These are phyloP conservation scores for Fomitopsis schrenkii DNA, from an alignment of 1,284 basidiomycete genomes.

Conservation along the genomic window DNA sequence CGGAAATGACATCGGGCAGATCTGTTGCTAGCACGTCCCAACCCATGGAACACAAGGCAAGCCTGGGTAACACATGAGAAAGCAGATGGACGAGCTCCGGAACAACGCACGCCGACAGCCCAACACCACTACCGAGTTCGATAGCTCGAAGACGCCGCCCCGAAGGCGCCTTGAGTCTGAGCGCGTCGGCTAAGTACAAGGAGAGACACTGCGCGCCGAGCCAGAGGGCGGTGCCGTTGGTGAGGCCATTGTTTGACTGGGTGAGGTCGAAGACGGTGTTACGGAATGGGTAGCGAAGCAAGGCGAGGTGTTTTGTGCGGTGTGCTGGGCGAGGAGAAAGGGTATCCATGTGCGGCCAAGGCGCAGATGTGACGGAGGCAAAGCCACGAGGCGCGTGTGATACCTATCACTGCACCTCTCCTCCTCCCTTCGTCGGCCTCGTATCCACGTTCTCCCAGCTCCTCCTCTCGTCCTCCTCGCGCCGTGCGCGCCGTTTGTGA, in stretches of 20 bases:
- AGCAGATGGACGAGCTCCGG: slow-evolving; percentile 6
- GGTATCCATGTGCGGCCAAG: not conserved
- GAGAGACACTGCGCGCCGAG: slow-evolving; percentile 76
- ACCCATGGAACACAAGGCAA: slow-evolving; percentile 66
- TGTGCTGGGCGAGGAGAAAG: slow-evolving; percentile 45
- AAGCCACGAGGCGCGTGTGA: slow-evolving; percentile 18
- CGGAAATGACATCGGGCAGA: slow-evolving; percentile 59
- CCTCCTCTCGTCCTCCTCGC: slow-evolving; percentile 15
- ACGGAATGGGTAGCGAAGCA: slow-evolving; percentile 47
- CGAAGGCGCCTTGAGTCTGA: slow-evolving; percentile 12
- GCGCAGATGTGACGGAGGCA: slow-evolving; percentile 3
- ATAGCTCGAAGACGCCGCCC: slow-evolving; percentile 45
- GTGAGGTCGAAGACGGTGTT: slow-evolving; percentile 39
- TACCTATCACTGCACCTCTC: slow-evolving; percentile 4
- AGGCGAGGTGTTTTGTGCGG: slow-evolving; percentile 61
- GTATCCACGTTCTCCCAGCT: slow-evolving; percentile 22
- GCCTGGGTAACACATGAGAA: slow-evolving; percentile 34
- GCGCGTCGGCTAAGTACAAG: slow-evolving; percentile 47
- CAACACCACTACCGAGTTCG: slow-evolving; percentile 83
- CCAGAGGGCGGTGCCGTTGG: slow-evolving; percentile 89
- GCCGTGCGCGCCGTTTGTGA: slow-evolving; percentile 8
- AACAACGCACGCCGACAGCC: slow-evolving; percentile 65
- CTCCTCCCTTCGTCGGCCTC: slow-evolving; percentile 16
- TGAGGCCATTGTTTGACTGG: slow-evolving; percentile 56
- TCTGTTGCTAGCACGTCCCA: slow-evolving; percentile 83